Conservation (phyloP, 2,329 filamentous ascomycete genomes). For the Remersonia thermophila region DNA sequence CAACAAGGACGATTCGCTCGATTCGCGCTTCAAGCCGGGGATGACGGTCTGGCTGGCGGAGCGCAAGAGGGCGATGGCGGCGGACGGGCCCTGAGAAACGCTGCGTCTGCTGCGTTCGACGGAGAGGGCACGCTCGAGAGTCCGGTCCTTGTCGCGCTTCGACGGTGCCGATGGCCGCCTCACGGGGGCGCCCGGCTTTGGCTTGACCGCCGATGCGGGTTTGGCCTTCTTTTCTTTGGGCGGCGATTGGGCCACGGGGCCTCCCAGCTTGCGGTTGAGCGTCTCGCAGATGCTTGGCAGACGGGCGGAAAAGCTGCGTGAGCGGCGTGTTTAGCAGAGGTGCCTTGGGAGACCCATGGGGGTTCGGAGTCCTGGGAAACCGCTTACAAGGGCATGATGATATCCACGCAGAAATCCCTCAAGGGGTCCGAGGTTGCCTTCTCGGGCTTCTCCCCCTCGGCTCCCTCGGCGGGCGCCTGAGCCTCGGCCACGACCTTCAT, state of each 20-base stretch:
- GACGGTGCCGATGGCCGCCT: constrained; percentile 31
- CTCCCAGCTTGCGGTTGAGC: constrained; percentile 66
- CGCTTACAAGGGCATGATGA: constrained; percentile 65
- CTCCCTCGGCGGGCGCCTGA: constrained; percentile 24
- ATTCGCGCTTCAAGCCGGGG: constrained; percentile 54
- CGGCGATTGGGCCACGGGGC: constrained; percentile 48
- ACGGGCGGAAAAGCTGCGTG: constrained; percentile 54
- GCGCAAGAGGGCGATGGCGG: constrained; percentile 51
- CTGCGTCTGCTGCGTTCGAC: constrained; percentile 46
- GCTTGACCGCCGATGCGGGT: constrained; percentile 28
- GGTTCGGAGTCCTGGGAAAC: too few relatives aligned
- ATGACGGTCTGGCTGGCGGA: constrained; percentile 53
- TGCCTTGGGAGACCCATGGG: too few relatives aligned
- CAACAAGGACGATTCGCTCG: constrained; percentile 46
- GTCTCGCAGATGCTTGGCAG: constrained; percentile 58
- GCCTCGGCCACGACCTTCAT: constrained; percentile 37
- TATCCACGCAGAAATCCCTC: constrained; percentile 66
- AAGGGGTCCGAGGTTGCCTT: constrained; percentile 47
- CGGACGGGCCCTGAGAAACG: constrained; percentile 44
- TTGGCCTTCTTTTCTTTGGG: constrained; percentile 36
- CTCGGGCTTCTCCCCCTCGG: constrained; percentile 27
- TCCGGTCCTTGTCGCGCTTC: constrained; percentile 32
- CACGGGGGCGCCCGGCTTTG: constrained; percentile 39
- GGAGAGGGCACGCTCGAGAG: constrained; percentile 50
- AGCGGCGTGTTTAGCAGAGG: background rate